Percentiles rank a stretch among this genome's conserved stretches.
phyloP scores from a whole-genome alignment of 805 yeast species.

The Ogataea nakhonphanomensis region DNA sequence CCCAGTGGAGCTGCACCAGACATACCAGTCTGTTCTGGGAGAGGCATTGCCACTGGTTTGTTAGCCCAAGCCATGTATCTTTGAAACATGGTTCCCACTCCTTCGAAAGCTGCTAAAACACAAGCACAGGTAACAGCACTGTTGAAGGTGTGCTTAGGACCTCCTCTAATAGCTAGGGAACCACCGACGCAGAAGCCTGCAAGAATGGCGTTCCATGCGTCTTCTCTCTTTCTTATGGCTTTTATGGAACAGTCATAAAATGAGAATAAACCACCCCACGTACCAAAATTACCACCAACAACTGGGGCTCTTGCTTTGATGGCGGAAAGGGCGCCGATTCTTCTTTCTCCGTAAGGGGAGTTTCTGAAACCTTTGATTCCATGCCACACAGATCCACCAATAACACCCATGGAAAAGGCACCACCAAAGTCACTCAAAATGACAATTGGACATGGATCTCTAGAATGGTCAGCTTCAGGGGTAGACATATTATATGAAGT shows the following conservation, averaged over 20 bases:
- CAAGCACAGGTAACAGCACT: slow-evolving; percentile 98
- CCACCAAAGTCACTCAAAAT: slow-evolving; percentile 97
- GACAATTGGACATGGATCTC: slow-evolving; percentile 99
- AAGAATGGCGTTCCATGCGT: slow-evolving; percentile 96
- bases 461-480: slow-evolving; percentile 81
- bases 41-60: slow-evolving; percentile 62
- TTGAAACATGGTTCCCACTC: slow-evolving; percentile 95
- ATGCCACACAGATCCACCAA: slow-evolving; percentile 99
- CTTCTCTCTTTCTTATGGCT: slow-evolving; percentile 95
- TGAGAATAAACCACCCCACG: slow-evolving; percentile 98
- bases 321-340: slow-evolving; percentile 84
- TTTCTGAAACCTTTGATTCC: slow-evolving; percentile 98
- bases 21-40: slow-evolving; percentile 41
- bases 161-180: slow-evolving; percentile 96
- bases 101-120: slow-evolving; percentile 93
- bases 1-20: slow-evolving; percentile 21
- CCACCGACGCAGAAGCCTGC: slow-evolving; percentile 99
- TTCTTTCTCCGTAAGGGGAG: slow-evolving; percentile 95
- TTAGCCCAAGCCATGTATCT: slow-evolving; percentile 84
- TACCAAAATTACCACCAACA: slow-evolving; percentile 98
- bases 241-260: slow-evolving; percentile 94
- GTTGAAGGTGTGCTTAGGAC: slow-evolving; percentile 94
- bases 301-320: slow-evolving; percentile 97
- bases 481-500: slow-evolving; percentile 48
- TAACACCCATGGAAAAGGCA: slow-evolving; percentile 98